Conservation (phyloP, 2,329 filamentous ascomycete species). For the Monilinia fructigena region DNA sequence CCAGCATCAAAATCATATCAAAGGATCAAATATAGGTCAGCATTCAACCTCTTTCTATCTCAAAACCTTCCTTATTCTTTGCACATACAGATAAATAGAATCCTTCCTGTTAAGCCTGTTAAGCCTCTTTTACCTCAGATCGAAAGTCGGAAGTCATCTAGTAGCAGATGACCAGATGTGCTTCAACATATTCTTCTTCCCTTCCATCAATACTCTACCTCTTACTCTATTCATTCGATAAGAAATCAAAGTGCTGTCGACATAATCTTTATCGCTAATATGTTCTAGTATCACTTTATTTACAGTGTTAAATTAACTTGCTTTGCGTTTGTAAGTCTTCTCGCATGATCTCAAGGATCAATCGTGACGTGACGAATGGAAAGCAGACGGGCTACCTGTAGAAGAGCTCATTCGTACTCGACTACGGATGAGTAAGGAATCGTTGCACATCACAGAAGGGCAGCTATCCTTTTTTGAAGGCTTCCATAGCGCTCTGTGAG, state of each 20-base stretch:
- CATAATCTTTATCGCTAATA: not conserved
- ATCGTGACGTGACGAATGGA: too few species aligned
- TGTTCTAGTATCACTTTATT: not conserved
- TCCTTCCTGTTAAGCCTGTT: not conserved
- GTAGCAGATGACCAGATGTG: not conserved
- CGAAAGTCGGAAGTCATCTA: not conserved
- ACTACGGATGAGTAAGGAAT: not conserved
- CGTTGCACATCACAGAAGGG: not conserved
- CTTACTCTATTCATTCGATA: not conserved
- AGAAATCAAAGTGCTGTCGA: too few species aligned
- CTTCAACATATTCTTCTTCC: not conserved
- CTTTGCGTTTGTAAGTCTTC: too few species aligned
- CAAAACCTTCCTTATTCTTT: not conserved
- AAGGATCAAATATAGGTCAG: not conserved
- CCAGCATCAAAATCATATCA: not conserved
- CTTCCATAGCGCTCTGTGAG: not conserved
- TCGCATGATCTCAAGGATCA: too few species aligned
- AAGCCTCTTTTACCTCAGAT: not conserved
- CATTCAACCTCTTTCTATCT: not conserved
- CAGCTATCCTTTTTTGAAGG: not conserved
- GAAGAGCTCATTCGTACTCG: too few species aligned
- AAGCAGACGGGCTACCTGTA: too few species aligned
- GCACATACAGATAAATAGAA: not conserved
- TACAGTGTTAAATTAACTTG: too few species aligned
- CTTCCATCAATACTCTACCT: not conserved